A percentile compares a stretch with the other conserved stretches of the same genome.
phyloP scores from a whole-genome alignment of 768 basidiomycete genomes.

The Galerina sulciceps region DNA sequence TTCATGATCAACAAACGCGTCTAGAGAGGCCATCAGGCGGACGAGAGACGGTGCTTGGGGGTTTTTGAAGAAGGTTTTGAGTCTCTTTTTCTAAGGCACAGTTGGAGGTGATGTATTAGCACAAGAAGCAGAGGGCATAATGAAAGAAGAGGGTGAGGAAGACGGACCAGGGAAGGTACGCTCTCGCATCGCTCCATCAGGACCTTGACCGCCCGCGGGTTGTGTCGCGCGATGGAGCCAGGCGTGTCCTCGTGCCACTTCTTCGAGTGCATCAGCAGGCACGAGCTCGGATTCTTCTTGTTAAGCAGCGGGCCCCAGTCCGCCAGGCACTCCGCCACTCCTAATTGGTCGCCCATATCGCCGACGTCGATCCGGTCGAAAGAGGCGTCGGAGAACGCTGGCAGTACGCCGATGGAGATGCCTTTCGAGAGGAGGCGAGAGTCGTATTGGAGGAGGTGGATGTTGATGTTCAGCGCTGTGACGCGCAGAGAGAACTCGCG shows the following conservation, averaged over 20 bases:
- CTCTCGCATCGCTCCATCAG: conserved; percentile 37
- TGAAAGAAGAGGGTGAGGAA: neutral
- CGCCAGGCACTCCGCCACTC: conserved; percentile 33
- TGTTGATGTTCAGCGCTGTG: conserved; percentile 37
- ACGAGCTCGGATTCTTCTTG: conserved; percentile 33
- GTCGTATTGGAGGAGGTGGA: conserved; percentile 47
- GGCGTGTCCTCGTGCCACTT: conserved; percentile 37
- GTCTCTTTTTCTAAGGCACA: conserved; percentile 25
- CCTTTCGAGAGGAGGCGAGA: conserved; percentile 43
- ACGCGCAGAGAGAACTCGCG: conserved; percentile 40
- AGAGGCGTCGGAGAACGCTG: conserved; percentile 36
- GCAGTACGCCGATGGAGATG: conserved; percentile 41
- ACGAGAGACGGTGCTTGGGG: conserved; percentile 37
- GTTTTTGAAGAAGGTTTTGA: conserved; percentile 29
- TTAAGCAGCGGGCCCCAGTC: conserved; percentile 44
- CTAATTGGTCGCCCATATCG: conserved; percentile 36
- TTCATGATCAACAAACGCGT: conserved; percentile 45
- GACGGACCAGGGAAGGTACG: conserved; percentile 31
- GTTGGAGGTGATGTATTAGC: neutral
- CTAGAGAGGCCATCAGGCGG: conserved; percentile 39
- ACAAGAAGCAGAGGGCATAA: neutral
- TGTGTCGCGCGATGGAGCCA: conserved; percentile 33
- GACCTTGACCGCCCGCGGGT: conserved; percentile 36
- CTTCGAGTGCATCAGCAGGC: conserved; percentile 42
- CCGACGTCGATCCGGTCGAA: conserved; percentile 46